phyloP scores from a whole-genome alignment of 1,139 yeast genomes.

The Candida anutae region DNA sequence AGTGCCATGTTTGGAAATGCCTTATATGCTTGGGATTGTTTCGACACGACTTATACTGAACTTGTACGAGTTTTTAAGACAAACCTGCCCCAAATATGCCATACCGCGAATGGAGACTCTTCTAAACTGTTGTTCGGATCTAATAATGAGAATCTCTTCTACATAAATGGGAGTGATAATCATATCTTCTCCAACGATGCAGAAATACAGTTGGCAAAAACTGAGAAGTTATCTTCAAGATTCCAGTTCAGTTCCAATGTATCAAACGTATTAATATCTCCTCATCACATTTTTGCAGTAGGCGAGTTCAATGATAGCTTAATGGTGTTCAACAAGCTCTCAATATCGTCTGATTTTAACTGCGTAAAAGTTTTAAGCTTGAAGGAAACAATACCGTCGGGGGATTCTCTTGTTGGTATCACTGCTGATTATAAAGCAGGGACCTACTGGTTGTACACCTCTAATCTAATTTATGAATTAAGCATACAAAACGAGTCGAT shows the following conservation, averaged over 20 bases:
- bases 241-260: conserved; percentile 2
- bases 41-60: conserved; percentile 23
- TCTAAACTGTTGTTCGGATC: conserved; percentile 6
- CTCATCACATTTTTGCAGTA: conserved; percentile 8
- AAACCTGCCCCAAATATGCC: conserved; percentile 10
- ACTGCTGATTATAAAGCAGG: conserved; percentile 46
- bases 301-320: conserved; percentile 5
- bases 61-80: conserved; percentile 22
- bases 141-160: conserved; percentile 10
- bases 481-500: conserved; percentile 60
- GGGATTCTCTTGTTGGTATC: conserved; percentile 46
- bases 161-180: conserved; percentile 9
- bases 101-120: conserved; percentile 5
- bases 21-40: conserved; percentile 28
- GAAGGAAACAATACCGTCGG: conserved; percentile 2
- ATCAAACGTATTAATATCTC: conserved; percentile 5
- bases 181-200: conserved; percentile 20
- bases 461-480: conserved; percentile 49
- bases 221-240: conserved; percentile 8
- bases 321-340: conserved; percentile 8
- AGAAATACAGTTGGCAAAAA: conserved; percentile 17
- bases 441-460: conserved; percentile 18
- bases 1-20: conserved; percentile 22
- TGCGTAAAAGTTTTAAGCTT: conserved; percentile 4
- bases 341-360: conserved; percentile 3